Evolutionary conservation across 2,329 filamentous ascomycete species (phyloP).

Genomic region (Dactylonectria estremocensis): DNA sequence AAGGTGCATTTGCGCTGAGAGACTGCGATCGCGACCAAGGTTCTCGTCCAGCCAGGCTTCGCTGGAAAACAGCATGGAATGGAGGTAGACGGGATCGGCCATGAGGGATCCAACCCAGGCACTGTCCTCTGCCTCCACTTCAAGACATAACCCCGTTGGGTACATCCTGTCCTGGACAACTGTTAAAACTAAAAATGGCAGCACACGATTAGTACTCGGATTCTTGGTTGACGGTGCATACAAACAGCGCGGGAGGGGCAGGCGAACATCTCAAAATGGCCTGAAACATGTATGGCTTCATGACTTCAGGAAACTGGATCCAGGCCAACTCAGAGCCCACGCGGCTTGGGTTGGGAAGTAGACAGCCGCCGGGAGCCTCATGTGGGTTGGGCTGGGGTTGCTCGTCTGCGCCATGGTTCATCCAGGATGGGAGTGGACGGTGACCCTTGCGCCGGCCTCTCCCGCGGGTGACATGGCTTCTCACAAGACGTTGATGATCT

Average conservation of each 20-base stretch:
- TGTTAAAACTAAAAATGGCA: neutral
- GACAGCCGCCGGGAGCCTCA: neutral
- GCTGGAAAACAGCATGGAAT: slow-evolving; percentile 33
- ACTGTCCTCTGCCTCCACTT: slow-evolving; percentile 30
- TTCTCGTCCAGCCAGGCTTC: slow-evolving; percentile 33
- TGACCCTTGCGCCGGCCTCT: neutral
- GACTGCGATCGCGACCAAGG: slow-evolving; percentile 12
- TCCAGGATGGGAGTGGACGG: slow-evolving; percentile 33
- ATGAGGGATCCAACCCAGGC: slow-evolving; percentile 38
- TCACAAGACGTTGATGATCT: slow-evolving; percentile 12
- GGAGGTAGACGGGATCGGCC: slow-evolving; percentile 37
- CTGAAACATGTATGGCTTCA: slow-evolving; percentile 41
- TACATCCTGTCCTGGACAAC: slow-evolving; percentile 31
- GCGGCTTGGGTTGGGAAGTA: slow-evolving; percentile 28
- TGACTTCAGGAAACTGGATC: slow-evolving; percentile 39
- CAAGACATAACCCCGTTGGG: slow-evolving; percentile 38
- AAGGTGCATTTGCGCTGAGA: slow-evolving; percentile 37
- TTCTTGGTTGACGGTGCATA: neutral
- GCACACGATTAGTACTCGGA: neutral
- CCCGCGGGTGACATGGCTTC: slow-evolving; percentile 30
- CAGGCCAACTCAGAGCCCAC: slow-evolving; percentile 38
- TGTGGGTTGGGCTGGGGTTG: neutral
- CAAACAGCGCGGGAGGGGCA: neutral
- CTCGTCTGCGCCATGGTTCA: slow-evolving; percentile 16
- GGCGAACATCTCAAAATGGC: slow-evolving; percentile 31